Conservation (phyloP, 2,329 filamentous ascomycete genomes). For the Aspergillus ochraceus region DNA sequence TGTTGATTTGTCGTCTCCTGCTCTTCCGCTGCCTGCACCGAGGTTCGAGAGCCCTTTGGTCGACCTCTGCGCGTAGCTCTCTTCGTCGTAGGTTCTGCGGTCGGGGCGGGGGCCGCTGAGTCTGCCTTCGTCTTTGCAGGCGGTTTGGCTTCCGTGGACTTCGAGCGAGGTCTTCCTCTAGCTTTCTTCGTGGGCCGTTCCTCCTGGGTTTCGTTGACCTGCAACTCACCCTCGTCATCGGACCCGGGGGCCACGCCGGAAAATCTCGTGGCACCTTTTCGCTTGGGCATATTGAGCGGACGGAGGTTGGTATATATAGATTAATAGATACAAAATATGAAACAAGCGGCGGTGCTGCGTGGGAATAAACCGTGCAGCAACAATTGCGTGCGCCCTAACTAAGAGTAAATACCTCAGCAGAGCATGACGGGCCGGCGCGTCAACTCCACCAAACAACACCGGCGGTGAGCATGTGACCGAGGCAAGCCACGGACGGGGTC, state of each 20-base stretch:
- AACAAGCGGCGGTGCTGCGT: too few relatives aligned
- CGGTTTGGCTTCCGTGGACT: slow-evolving; percentile 41
- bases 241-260: slow-evolving; percentile 48
- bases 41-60: slow-evolving; percentile 32
- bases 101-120: slow-evolving; percentile 22
- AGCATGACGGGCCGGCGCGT: not conserved
- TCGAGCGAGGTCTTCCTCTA: slow-evolving; percentile 42
- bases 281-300: slow-evolving; percentile 37
- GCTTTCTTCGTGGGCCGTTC: slow-evolving; percentile 36
- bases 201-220: slow-evolving; percentile 31
- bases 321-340: not conserved
- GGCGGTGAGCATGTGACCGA: not conserved
- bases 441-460: not conserved
- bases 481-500: not conserved
- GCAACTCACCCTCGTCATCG: slow-evolving; percentile 44
- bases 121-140: slow-evolving; percentile 29
- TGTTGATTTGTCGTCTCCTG: slow-evolving; percentile 36
- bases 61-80: slow-evolving; percentile 29
- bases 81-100: slow-evolving; percentile 20
- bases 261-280: slow-evolving; percentile 44
- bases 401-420: not conserved
- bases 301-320: not conserved
- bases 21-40: slow-evolving; percentile 20
- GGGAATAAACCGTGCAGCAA: not conserved
- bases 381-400: not conserved